These are phyloP conservation scores for Quercus berberidifolia DNA, from an alignment of 306 rosid species.

Conservation along the genomic window DNA sequence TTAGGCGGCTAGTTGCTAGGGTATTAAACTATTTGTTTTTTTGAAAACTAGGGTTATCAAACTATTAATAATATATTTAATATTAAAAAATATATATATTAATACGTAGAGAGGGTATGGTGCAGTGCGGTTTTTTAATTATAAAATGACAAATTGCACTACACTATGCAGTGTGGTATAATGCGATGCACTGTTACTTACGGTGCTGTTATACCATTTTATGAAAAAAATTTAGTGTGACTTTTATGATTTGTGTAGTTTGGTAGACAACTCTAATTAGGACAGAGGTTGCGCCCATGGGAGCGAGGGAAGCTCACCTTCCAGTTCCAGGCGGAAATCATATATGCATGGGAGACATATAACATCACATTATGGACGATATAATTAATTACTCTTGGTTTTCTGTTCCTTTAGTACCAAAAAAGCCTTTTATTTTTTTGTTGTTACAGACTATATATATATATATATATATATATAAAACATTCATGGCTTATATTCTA, in stretches of 20 bases:
- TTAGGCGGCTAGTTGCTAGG: too few species aligned
- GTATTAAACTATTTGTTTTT: too few species aligned
- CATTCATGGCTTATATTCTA: too few species aligned
- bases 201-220: rapidly evolving
- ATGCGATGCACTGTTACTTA: too few species aligned
- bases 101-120: too few species aligned
- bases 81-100: too few species aligned
- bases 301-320: background rate
- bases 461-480: background rate
- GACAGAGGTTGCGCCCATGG: background rate
- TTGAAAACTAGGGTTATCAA: too few species aligned
- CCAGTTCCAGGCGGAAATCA: too few species aligned
- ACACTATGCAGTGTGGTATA: rapidly evolving
- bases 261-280: background rate
- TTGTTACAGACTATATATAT: background rate
- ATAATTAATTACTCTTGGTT: background rate
- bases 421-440: background rate
- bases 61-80: too few species aligned
- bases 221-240: too few species aligned
- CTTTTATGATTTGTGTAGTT: too few species aligned
- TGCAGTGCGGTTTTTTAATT: rapidly evolving
- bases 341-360: background rate
- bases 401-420: too few species aligned
- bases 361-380: background rate
- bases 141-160: rapidly evolving